Percentiles rank a stretch among this genome's conserved stretches.
Conservation (phyloP, 192 early-diverging fungal genomes). For the Thoreauomyces humboldtii region DNA sequence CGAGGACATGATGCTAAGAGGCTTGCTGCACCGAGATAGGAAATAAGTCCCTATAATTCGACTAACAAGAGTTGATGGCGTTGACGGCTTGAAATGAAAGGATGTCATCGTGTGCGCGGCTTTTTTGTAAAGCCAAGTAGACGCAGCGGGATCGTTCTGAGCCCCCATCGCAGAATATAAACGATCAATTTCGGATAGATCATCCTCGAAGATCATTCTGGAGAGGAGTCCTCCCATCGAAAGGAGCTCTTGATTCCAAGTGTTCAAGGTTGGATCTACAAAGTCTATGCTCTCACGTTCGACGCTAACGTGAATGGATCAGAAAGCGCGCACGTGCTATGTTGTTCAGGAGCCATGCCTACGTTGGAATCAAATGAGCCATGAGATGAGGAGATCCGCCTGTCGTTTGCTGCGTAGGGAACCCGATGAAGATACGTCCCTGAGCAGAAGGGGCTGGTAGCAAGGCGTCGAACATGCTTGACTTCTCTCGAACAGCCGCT, state of each 20-base stretch:
- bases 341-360: neutral
- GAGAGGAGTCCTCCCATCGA: slow-evolving; percentile 68
- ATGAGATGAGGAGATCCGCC: slow-evolving; percentile 77
- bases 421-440: slow-evolving; percentile 83
- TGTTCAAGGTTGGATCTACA: slow-evolving; percentile 71
- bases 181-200: slow-evolving; percentile 57
- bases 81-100: slow-evolving; percentile 70
- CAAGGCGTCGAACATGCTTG: slow-evolving; percentile 69
- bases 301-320: too few species aligned
- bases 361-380: slow-evolving; percentile 81
- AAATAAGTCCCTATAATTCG: slow-evolving; percentile 59
- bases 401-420: slow-evolving; percentile 89
- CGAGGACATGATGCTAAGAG: slow-evolving; percentile 64
- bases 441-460: slow-evolving; percentile 70
- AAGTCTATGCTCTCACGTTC: slow-evolving; percentile 89
- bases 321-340: too few species aligned
- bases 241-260: slow-evolving; percentile 84
- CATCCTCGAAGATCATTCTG: slow-evolving; percentile 76
- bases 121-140: slow-evolving; percentile 59
- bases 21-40: slow-evolving; percentile 41
- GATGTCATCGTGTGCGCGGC: slow-evolving; percentile 62
- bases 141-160: slow-evolving; percentile 43
- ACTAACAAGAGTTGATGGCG: slow-evolving; percentile 67
- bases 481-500: slow-evolving; percentile 36
- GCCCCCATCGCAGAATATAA: slow-evolving; percentile 47